phyloP scores from a whole-genome alignment of 371 early-diverging fungal species.

The Synchytrium microbalum region DNA sequence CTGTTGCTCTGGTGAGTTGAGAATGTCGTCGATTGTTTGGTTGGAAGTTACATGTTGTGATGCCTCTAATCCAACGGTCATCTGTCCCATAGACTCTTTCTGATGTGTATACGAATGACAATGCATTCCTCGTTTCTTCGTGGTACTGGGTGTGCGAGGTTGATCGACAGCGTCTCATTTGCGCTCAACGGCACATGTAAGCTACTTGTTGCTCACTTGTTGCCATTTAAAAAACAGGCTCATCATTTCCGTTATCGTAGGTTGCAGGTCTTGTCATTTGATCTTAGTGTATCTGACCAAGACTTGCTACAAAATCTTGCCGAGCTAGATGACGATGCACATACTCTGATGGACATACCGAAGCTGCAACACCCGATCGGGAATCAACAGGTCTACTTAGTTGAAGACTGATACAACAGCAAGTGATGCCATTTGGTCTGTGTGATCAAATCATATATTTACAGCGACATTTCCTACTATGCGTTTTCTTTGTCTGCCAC shows the following conservation, averaged over 20 bases:
- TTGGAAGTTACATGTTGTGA: neutral
- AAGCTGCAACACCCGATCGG: too few species aligned
- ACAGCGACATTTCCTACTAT: too few species aligned
- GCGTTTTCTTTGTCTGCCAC: too few species aligned
- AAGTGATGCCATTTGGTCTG: too few species aligned
- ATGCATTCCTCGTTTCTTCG: neutral
- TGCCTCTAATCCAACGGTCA: neutral
- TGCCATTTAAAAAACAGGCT: neutral
- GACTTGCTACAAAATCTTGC: neutral
- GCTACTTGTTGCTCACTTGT: neutral
- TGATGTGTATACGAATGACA: neutral
- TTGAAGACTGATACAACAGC: too few species aligned
- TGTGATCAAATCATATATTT: too few species aligned
- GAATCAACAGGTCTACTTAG: too few species aligned
- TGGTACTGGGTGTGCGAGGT: neutral
- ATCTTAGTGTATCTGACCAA: neutral
- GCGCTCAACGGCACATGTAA: neutral
- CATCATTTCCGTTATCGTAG: too few species aligned
- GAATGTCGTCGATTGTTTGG: too few species aligned
- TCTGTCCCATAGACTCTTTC: neutral
- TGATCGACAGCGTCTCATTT: neutral
- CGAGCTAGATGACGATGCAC: neutral
- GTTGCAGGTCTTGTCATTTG: neutral
- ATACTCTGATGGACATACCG: neutral
- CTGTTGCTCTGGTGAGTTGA: neutral